Evolutionary conservation across 73 alveolate genomes (phyloP).

Genomic region (Halteria grandinella): DNA sequence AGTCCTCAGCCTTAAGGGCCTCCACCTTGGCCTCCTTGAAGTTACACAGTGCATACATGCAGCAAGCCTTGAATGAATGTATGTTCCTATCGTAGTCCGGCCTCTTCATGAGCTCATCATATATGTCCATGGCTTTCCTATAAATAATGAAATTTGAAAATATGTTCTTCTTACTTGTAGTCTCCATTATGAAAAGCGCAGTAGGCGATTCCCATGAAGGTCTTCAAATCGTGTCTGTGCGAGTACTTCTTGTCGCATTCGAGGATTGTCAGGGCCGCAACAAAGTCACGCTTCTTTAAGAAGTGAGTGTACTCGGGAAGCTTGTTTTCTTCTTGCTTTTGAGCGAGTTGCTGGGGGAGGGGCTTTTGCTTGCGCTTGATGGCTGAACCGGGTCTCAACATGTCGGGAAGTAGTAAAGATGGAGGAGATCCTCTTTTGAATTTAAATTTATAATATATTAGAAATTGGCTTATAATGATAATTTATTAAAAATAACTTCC

Average conservation of each 20-base stretch:
- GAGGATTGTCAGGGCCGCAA: conserved; percentile 78
- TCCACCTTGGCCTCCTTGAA: conserved; percentile 92
- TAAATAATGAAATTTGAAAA: no score
- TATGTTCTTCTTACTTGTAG: conserved; percentile 61
- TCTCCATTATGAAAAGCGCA: conserved; percentile 91
- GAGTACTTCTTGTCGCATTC: conserved; percentile 79
- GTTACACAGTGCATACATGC: conserved; percentile 92
- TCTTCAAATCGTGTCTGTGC: conserved; percentile 78
- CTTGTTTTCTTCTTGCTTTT: no score
- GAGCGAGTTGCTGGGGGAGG: no score
- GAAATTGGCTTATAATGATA: background rate
- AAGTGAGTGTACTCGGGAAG: no score
- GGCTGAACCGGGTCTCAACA: conserved; percentile 77
- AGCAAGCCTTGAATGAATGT: conserved; percentile 94
- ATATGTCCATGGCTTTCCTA: conserved; percentile 86
- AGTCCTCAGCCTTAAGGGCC: conserved; percentile 65
- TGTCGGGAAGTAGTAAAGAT: conserved; percentile 1
- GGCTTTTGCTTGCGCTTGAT: conserved; percentile 66
- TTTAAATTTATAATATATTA: conserved; percentile 37
- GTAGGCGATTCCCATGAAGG: conserved; percentile 83
- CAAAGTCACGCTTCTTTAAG: conserved; percentile 68
- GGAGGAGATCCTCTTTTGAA: conserved; percentile 4
- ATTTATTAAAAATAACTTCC: background rate
- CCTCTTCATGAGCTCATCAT: conserved; percentile 82
- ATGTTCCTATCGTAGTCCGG: conserved; percentile 73